These are phyloP conservation scores for Xanthoconium separans DNA, from an alignment of 1,284 basidiomycete genomes.

Conservation along the genomic window DNA sequence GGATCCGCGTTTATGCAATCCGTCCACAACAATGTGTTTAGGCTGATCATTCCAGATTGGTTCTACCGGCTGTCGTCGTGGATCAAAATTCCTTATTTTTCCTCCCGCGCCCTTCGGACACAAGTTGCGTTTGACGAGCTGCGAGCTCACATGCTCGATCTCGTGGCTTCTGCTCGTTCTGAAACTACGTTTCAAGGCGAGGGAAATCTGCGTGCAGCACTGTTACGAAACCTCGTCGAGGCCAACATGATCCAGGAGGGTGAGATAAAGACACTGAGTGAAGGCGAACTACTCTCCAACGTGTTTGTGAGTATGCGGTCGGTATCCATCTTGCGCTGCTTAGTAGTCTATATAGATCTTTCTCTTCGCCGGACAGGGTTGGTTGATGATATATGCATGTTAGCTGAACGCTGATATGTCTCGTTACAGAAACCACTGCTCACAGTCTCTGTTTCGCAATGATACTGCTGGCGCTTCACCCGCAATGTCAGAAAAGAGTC, in stretches of 20 bases:
- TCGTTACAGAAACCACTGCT: slow-evolving; percentile 40
- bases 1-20: slow-evolving; percentile 34
- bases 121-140: slow-evolving; percentile 36
- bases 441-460: slow-evolving; percentile 44
- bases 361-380: slow-evolving; percentile 37
- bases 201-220: slow-evolving; percentile 34
- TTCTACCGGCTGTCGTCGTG: slow-evolving; percentile 28
- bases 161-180: slow-evolving; percentile 37
- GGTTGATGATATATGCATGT: not conserved
- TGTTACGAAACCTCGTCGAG: slow-evolving; percentile 44
- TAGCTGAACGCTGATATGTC: slow-evolving; percentile 2
- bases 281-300: slow-evolving; percentile 45
- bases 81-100: slow-evolving; percentile 37
- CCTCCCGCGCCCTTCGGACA: slow-evolving; percentile 27
- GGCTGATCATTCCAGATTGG: slow-evolving; percentile 34
- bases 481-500: slow-evolving; percentile 42
- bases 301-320: slow-evolving; percentile 38
- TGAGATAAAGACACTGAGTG: slow-evolving; percentile 35
- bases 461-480: slow-evolving; percentile 44
- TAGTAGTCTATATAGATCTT: slow-evolving; percentile 31
- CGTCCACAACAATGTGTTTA: slow-evolving; percentile 31
- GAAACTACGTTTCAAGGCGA: slow-evolving; percentile 27
- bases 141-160: slow-evolving; percentile 39
- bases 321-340: not conserved
- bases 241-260: slow-evolving; percentile 42